Evolutionary conservation across 2,329 filamentous ascomycete genomes (phyloP), one percentile per base, ranked within the genome.

Genomic region (Paramyrothecium sp.): DNA sequence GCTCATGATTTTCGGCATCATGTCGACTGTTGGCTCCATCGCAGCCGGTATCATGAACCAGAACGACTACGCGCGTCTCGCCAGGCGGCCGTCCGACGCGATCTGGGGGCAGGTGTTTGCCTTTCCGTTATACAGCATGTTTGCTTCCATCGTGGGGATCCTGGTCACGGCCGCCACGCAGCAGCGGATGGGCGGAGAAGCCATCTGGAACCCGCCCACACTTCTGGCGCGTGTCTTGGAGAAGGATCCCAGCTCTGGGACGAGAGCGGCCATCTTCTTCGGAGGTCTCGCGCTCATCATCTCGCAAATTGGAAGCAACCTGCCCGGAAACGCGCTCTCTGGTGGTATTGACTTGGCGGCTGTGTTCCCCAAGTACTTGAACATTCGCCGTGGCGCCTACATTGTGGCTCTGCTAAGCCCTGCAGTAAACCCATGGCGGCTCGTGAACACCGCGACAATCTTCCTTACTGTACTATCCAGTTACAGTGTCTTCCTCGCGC

Each of bases 341-440:
- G 74, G 73, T 1, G 75, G 75, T 2, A 73, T 76, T 16, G 75
- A 77, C 34, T 55, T 77, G n/a, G 66, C 74, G 0, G 72, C 72
- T 0, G 65, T 70, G 1, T 74, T 76, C 16, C 73, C 73, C 30
- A 67, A 64, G 46, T 74, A 65, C 60, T 68, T 75, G 58, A 74
- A 75, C 56, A 75, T 76, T 38, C 71, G 73, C 7, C 65, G 73
- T 1, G 74, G 74, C 2, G 72, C 72, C 2, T 75, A 72, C 54
- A 59, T 75, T 47, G 71, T 71, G 7, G 72, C 71, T 17, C 54
- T 75, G 1, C 56, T 76, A 0, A 73, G 72, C 53, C 64, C 71
- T 1, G 58, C 71, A 12, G 71, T 75, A 49, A 74, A 75, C 56
- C 73, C 73, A 2, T 75, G 73, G 73, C 67, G 68, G 3, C 64